Conservation (phyloP, 106 monocot species). For the Phalaenopsis aphrodite region DNA sequence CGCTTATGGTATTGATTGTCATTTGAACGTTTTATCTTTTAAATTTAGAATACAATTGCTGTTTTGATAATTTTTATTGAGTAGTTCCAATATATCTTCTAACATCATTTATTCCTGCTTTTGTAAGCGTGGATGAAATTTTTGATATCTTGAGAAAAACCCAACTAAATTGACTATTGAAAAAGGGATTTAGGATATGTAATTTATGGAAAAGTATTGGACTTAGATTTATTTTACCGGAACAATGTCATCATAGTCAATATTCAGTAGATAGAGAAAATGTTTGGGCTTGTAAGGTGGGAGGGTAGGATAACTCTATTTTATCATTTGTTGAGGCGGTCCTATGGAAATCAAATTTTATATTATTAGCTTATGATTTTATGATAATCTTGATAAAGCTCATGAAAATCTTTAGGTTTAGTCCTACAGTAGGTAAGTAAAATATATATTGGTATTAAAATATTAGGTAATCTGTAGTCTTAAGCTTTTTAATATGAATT, state of each 20-base stretch:
- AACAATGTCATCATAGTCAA: background rate
- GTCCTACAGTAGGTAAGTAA: too few species aligned
- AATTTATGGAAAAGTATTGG: background rate
- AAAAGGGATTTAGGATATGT: background rate
- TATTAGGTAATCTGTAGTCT: background rate
- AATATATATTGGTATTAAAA: background rate
- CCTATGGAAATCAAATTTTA: too few species aligned
- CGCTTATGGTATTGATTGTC: constrained; percentile 62
- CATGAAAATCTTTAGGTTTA: too few species aligned
- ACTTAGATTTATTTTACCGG: background rate
- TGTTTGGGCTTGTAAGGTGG: too few species aligned
- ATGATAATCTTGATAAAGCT: too few species aligned
- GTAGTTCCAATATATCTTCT: background rate
- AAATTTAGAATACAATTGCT: background rate
- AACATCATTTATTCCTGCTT: background rate
- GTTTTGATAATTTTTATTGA: background rate
- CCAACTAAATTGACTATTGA: too few species aligned
- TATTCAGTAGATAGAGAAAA: background rate
- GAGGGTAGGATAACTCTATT: too few species aligned
- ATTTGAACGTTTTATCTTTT: background rate
- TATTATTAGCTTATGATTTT: too few species aligned
- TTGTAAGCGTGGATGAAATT: background rate
- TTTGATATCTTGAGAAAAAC: too few species aligned
- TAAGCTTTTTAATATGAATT: too few species aligned
- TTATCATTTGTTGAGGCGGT: too few species aligned